These are phyloP conservation scores for Testicularia cyperi DNA, from an alignment of 1,284 basidiomycete genomes.

Conservation along the genomic window DNA sequence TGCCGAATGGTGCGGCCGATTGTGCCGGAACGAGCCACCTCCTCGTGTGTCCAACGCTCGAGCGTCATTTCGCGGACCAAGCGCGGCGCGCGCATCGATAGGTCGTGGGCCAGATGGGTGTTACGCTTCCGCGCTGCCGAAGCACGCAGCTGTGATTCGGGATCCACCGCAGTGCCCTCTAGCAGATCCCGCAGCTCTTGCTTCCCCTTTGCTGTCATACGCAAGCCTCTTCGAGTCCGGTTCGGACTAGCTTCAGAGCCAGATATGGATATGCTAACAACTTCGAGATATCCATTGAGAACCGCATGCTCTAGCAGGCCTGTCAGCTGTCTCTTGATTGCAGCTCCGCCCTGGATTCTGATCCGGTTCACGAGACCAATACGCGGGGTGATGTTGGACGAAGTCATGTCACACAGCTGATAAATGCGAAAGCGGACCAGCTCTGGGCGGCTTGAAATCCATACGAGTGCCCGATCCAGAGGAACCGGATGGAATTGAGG, in stretches of 20 bases:
- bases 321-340: slow-evolving; percentile 5
- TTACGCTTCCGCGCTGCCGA: slow-evolving; percentile 2
- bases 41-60: slow-evolving; percentile 24
- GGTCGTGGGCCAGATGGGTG: slow-evolving; percentile 11
- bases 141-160: neutral
- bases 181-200: slow-evolving; percentile 26
- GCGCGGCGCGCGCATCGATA: slow-evolving; percentile 6
- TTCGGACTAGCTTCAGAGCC: too few species aligned
- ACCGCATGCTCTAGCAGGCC: slow-evolving; percentile 23
- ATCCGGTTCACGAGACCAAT: slow-evolving; percentile 10
- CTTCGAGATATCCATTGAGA: slow-evolving; percentile 27
- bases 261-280: slow-evolving; percentile 17
- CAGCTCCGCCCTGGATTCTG: slow-evolving; percentile 3
- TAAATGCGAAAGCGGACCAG: slow-evolving; percentile 37
- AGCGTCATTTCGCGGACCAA: slow-evolving; percentile 31
- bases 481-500: slow-evolving; percentile 29
- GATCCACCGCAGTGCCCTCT: slow-evolving; percentile 8
- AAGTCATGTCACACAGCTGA: slow-evolving; percentile 12
- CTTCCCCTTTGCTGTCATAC: slow-evolving; percentile 23
- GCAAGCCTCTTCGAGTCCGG: slow-evolving; percentile 6
- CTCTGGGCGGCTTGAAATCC: slow-evolving; percentile 44
- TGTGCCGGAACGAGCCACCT: slow-evolving; percentile 19
- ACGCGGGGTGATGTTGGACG: slow-evolving; percentile 21
- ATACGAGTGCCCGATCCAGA: slow-evolving; percentile 20
- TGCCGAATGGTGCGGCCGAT: slow-evolving; percentile 16